A percentile compares a stretch with the other conserved stretches of the same genome.
phyloP scores from a whole-genome alignment of 345 rosid species.

The Gossypium rotundifolium region DNA sequence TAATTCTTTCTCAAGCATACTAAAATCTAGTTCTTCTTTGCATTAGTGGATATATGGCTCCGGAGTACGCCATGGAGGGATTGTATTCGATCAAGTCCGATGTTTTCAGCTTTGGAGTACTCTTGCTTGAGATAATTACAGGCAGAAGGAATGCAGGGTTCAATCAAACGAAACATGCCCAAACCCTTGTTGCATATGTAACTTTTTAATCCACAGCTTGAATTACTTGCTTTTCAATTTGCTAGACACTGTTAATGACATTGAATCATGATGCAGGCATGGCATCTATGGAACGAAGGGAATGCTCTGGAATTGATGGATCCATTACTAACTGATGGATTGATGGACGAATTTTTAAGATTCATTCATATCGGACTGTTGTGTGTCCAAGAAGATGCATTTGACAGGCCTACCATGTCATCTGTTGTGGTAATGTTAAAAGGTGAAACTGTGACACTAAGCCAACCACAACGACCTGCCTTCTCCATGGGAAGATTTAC shows the following conservation, averaged over 20 bases:
- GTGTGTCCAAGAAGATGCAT: constrained; percentile 19
- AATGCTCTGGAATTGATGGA: constrained; percentile 5
- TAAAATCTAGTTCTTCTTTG: background rate
- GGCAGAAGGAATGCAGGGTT: constrained; percentile 22
- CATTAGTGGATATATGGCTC: constrained; percentile 49
- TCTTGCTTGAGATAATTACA: constrained; percentile 33
- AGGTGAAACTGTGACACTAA: constrained; percentile 18
- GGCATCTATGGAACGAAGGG: constrained; percentile 43
- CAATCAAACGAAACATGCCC: background rate
- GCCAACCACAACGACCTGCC: constrained; percentile 15
- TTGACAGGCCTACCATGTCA: constrained; percentile 15
- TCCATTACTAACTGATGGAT: background rate
- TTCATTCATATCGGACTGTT: constrained; percentile 20
- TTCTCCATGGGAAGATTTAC: background rate
- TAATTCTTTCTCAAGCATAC: background rate
- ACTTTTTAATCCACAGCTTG: background rate
- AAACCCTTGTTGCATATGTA: constrained; percentile 12
- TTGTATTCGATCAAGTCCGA: constrained; percentile 40
- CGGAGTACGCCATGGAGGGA: constrained; percentile 49
- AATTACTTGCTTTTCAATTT: background rate
- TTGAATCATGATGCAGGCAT: constrained; percentile 26
- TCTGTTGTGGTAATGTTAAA: constrained; percentile 21
- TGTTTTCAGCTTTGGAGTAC: constrained; percentile 42
- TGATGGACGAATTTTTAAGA: constrained; percentile 7
- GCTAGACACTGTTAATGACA: background rate